Evolutionary conservation across 352 stramenopile species (phyloP), one percentile per base, ranked within the genome.

Genomic region (Globisporangium echinulatum): DNA sequence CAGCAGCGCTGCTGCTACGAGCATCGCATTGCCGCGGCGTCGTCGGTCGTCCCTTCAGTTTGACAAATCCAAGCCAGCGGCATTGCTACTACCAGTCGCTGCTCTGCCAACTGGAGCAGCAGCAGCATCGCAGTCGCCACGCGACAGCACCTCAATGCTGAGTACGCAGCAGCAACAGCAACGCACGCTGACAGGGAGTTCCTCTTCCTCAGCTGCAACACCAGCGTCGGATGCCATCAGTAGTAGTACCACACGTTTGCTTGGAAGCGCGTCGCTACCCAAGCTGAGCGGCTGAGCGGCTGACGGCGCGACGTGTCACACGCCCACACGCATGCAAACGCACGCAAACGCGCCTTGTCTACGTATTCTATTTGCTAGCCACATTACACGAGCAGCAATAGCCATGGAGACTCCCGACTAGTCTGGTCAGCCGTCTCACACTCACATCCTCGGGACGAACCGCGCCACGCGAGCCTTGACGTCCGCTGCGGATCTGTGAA

Each of bases 401-500:
- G 40, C 11, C 40, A 2, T 2, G 25, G 2, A 25, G 25, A 25
- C 25, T 25, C 25, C 2, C 2, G 25, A 25, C 25, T 25, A 25
- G 25, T 25, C 25, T 25, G 1, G 25, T 25, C 25, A 25, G 42
- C 7, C 42, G 42, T 46, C 37, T 52, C 25, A 7, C 7, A 4
- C 11, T 68, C 40, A 68, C 36, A 68, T 56, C 13, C 52, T 40
- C 7, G 40, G 17, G n/a, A 68, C 4, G 46, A 68, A 68, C 11
- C 62, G 38, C 36, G 51, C 47, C 7, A 68, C 62, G 7, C 62
- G 62, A 13, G 49, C 14, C 46, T 65, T 59, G 15, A 64, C 52
- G 13, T 64, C 58, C 2, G 19, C 44, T 37, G 57, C 57, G 4
- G 51, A 49, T 39, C 61, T 62, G 11, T 2, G n/a, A 5, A 52